Conservation (phyloP, 495 filamentous ascomycete species). For the Penicillium ucsense region DNA sequence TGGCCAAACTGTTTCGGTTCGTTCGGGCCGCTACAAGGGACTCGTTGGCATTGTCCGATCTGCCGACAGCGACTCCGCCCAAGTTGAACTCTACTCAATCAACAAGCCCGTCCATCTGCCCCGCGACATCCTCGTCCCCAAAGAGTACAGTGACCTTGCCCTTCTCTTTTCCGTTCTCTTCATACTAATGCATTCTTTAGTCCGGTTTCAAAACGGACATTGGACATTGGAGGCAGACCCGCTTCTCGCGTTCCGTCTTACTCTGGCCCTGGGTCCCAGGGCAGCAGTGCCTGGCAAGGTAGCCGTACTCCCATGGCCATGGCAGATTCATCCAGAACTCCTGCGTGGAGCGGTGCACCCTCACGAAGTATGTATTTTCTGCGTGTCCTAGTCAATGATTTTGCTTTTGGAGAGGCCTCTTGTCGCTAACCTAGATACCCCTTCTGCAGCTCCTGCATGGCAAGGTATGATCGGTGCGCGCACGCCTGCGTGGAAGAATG, state of each 20-base stretch:
- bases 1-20: conserved; percentile 81
- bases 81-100: conserved; percentile 88
- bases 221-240: conserved; percentile 52
- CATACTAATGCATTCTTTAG: conserved; percentile 10
- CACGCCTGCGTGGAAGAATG: conserved; percentile 69
- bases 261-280: conserved; percentile 25
- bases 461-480: conserved; percentile 46
- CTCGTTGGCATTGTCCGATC: conserved; percentile 92
- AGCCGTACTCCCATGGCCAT: conserved; percentile 59
- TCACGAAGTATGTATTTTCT: conserved; percentile 42
- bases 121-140: conserved; percentile 67
- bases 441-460: conserved; percentile 47
- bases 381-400: too few species aligned
- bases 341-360: conserved; percentile 53
- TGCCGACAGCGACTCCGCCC: conserved; percentile 70
- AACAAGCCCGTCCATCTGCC: conserved; percentile 74
- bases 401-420: too few species aligned
- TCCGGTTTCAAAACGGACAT: conserved; percentile 59
- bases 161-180: background rate
- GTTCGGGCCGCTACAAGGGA: conserved; percentile 81
- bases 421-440: too few species aligned
- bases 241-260: conserved; percentile 42
- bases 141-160: conserved; percentile 49
- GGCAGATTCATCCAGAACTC: conserved; percentile 52
- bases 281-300: conserved; percentile 37